phyloP scores from a whole-genome alignment of 176 grass and related monocot genomes.

The Neostapfia colusana region DNA sequence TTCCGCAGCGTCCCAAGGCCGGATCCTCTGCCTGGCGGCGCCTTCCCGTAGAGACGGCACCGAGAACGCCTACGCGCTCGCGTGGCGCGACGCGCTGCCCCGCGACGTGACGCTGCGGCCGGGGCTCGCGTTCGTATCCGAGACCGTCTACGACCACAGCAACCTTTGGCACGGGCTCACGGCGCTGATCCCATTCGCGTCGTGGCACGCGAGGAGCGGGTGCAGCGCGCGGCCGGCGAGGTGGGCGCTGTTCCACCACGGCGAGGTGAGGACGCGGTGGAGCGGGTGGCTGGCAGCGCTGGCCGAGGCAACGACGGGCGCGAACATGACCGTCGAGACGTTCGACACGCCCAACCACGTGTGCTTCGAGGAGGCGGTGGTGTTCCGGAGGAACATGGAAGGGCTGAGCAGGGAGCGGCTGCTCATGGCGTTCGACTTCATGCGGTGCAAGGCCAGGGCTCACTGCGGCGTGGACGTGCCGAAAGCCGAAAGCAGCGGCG shows the following conservation, averaged over 20 bases:
- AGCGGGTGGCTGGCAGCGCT: slow-evolving; percentile 42
- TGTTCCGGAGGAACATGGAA: slow-evolving; percentile 53
- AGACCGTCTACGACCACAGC: slow-evolving; percentile 64
- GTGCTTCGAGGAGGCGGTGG: slow-evolving; percentile 73
- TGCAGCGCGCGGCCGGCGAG: slow-evolving; percentile 33
- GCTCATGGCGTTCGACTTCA: slow-evolving; percentile 44
- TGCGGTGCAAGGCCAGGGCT: slow-evolving; percentile 62
- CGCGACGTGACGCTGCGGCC: slow-evolving; percentile 31
- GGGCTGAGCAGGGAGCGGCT: slow-evolving; percentile 39
- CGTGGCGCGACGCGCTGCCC: slow-evolving; percentile 59
- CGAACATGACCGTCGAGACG: slow-evolving; percentile 34
- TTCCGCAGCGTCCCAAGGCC: slow-evolving; percentile 44
- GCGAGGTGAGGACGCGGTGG: slow-evolving; percentile 46
- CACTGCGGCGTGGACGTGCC: slow-evolving; percentile 34
- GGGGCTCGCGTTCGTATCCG: slow-evolving; percentile 59
- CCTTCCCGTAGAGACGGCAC: slow-evolving; percentile 38
- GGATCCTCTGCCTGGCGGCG: slow-evolving; percentile 56
- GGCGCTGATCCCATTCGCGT: slow-evolving; percentile 49
- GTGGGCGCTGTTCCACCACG: slow-evolving; percentile 67
- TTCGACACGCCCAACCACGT: slow-evolving; percentile 8
- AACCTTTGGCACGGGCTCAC: slow-evolving; percentile 77
- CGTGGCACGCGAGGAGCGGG: slow-evolving; percentile 43
- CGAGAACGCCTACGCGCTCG: slow-evolving; percentile 64
- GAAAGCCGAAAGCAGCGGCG: neutral
- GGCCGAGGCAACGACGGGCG: slow-evolving; percentile 5